Conservation (phyloP, 2,329 filamentous ascomycete genomes). For the Calonectria henricotiae region DNA sequence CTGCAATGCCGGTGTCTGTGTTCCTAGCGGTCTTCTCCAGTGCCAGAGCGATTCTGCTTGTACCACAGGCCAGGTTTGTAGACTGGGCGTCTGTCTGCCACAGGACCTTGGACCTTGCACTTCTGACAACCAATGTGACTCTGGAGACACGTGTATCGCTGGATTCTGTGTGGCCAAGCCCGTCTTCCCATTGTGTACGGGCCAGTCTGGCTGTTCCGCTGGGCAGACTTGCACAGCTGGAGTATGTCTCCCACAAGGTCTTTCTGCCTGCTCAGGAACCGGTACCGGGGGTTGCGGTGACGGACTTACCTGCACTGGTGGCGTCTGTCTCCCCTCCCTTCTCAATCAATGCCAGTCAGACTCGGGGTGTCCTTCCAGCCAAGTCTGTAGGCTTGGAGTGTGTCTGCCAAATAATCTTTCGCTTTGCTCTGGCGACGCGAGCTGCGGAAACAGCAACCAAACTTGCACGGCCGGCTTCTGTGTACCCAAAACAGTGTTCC, state of each 20-base stretch:
- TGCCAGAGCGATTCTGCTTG: conserved; percentile 5
- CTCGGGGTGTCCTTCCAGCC: background rate
- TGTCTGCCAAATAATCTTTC: conserved; percentile 9
- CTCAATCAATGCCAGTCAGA: conserved; percentile 17
- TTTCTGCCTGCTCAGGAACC: background rate
- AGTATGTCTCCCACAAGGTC: conserved; percentile 9
- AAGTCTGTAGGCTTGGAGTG: conserved; percentile 23
- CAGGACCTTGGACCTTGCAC: conserved; percentile 2
- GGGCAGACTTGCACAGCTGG: conserved; percentile 23
- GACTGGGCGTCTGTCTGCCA: conserved; percentile 17
- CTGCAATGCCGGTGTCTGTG: conserved; percentile 13
- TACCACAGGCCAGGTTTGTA: background rate
- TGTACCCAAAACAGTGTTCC: background rate
- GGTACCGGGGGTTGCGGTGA: background rate
- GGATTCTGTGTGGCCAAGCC: conserved; percentile 10
- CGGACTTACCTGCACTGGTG: conserved; percentile 6
- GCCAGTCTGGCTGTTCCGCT: background rate
- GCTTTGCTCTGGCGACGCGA: background rate
- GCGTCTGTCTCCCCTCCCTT: conserved; percentile 8
- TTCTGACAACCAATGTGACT: background rate
- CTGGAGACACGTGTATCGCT: background rate
- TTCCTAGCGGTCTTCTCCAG: background rate
- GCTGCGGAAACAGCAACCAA: background rate
- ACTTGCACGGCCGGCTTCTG: conserved; percentile 25
- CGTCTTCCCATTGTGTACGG: conserved; percentile 6